Evolutionary conservation across 805 yeast species (phyloP).

Genomic region (Yamadazyma kitorensis): DNA sequence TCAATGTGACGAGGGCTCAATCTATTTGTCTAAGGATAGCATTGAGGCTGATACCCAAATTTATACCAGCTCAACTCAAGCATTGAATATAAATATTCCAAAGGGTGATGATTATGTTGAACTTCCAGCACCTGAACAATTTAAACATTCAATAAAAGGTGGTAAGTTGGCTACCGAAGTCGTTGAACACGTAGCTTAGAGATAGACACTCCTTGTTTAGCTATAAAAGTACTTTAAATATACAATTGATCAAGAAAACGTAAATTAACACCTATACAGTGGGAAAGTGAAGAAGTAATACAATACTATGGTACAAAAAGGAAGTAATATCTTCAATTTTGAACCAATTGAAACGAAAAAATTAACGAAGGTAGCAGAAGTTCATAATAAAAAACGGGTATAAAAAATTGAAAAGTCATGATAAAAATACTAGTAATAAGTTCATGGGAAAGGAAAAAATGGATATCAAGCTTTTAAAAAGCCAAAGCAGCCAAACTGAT

Average conservation of each 20-base stretch:
- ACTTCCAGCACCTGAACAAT: constrained; percentile 87
- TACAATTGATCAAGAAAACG: too few species aligned
- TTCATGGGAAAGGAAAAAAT: too few species aligned
- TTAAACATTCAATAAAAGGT: constrained; percentile 62
- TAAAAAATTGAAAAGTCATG: too few species aligned
- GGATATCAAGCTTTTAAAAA: not conserved
- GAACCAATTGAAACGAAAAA: not conserved
- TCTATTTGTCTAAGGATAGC: constrained; percentile 74
- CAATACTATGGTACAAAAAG: too few species aligned
- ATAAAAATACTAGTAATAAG: not conserved
- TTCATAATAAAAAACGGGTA: too few species aligned
- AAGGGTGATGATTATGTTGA: constrained; percentile 75
- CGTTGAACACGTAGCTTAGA: constrained; percentile 78
- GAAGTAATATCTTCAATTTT: too few species aligned
- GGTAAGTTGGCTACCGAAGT: constrained; percentile 68
- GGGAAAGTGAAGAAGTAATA: not conserved
- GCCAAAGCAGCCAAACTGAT: constrained; percentile 2
- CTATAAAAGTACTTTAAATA: not conserved
- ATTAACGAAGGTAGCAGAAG: not conserved
- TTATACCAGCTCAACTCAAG: constrained; percentile 80
- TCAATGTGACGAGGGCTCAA: constrained; percentile 80
- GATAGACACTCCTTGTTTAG: too few species aligned
- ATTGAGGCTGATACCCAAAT: constrained; percentile 62
- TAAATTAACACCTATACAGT: too few species aligned
- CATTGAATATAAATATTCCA: constrained; percentile 83